Evolutionary conservation across 306 rosid genomes (phyloP), one percentile per base, ranked within the genome.

Genomic region (Trichosanthes cucumerina): DNA sequence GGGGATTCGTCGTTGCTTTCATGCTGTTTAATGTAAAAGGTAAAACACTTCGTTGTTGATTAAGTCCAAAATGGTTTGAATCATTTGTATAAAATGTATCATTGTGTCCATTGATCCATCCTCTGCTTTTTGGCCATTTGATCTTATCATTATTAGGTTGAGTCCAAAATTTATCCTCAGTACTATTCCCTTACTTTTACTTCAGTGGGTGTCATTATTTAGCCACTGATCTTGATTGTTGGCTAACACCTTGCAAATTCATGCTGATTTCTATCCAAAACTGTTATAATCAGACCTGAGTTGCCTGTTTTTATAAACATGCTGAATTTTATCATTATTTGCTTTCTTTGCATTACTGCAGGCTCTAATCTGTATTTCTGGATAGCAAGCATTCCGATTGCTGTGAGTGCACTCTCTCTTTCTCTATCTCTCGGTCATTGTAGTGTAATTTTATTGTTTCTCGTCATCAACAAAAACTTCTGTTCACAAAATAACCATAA

Each of bases 301-400:
- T 71, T 21, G 56, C 54, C 73, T 46, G 12, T 71, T 71, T 7
- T 7, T 44, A 71, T 46, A 44, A 24, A 71, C 23, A 39, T 24
- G 57, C 57, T 24, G 38, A 71, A 13, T 23, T 44, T 26, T 14
- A 14, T 44, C 58, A 13, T 18, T 74, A 43, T 9, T 31, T 68
- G 21, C 56, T 52, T 83, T 31, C 46, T 69, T 70, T 60, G 80
- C 77, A 59, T 46, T 79, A 66, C 76, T 19, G 36, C 92, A 95
- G 98, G 98, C 49, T 92, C 98, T 58, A 95, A 95, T 90, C 95
- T 95, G 38, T 92, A 95, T 81, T 91, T 95, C 91, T 95, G 98
- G 98, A 95, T 92, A 80, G 98, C 98, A 41, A 87, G 90, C 82
- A 85, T 91, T 85, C 98, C 98, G 46, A 77, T 91, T 64, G 21